A percentile compares a stretch with the other conserved stretches of the same genome.
Conservation (phyloP, 139 green algal species). For the Prasinococcaceae sp. region DNA sequence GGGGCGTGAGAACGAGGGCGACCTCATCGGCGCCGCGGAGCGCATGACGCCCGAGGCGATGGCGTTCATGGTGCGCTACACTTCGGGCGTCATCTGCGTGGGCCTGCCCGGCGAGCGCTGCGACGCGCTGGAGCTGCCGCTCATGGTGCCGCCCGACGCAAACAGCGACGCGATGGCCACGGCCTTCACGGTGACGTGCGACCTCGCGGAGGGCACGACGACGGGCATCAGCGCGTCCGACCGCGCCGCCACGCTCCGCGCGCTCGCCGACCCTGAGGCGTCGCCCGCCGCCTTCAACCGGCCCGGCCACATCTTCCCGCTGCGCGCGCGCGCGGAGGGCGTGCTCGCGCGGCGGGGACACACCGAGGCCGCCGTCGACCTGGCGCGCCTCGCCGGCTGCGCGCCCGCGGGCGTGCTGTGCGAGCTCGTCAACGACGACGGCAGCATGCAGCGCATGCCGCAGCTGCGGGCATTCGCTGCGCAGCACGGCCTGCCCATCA, state of each 20-base stretch:
- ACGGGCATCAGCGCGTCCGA: conserved; percentile 90
- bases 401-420: conserved; percentile 80
- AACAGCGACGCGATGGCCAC: conserved; percentile 83
- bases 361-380: conserved; percentile 87
- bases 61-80: conserved; percentile 72
- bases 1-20: conserved; percentile 92
- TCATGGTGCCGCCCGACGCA: conserved; percentile 73
- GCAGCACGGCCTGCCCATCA: conserved; percentile 57
- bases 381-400: conserved; percentile 70
- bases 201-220: conserved; percentile 59
- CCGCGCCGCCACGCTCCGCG: conserved; percentile 64
- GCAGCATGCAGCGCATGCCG: conserved; percentile 69
- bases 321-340: conserved; percentile 40
- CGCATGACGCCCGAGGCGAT: conserved; percentile 54
- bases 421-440: conserved; percentile 73
- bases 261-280: conserved; percentile 45
- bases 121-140: conserved; percentile 79
- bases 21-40: conserved; percentile 81
- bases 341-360: conserved; percentile 74
- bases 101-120: conserved; percentile 32
- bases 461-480: conserved; percentile 65
- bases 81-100: conserved; percentile 68
- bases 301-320: conserved; percentile 94
- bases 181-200: conserved; percentile 86
- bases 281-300: conserved; percentile 49